A percentile compares a stretch with the other conserved stretches of the same genome.
Evolutionary conservation across 768 basidiomycete genomes (phyloP).

Genomic region (Tulasnella sp.): DNA sequence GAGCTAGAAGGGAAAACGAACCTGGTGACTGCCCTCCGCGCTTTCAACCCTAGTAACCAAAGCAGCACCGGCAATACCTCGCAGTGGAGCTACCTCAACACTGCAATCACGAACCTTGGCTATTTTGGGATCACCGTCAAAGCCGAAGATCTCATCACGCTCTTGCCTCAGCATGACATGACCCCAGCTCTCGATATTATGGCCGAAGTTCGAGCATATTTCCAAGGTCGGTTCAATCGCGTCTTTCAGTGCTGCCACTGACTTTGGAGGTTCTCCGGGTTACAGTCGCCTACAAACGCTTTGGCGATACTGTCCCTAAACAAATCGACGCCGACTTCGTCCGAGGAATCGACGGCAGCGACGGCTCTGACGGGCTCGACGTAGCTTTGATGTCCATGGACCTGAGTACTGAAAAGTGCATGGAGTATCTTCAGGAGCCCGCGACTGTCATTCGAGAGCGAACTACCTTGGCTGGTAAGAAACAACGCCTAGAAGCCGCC

Average conservation of each 20-base stretch:
- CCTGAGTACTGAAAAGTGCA: constrained; percentile 55
- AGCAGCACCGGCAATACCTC: background rate
- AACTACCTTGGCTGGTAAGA: constrained; percentile 46
- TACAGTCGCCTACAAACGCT: constrained; percentile 63
- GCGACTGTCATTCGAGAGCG: constrained; percentile 51
- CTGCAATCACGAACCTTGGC: background rate
- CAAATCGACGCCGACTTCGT: constrained; percentile 62
- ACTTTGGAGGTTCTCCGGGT: background rate
- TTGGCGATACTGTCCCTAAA: constrained; percentile 60
- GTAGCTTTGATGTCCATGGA: constrained; percentile 54
- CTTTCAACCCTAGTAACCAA: background rate
- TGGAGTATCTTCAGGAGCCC: constrained; percentile 57
- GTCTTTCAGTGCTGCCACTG: background rate
- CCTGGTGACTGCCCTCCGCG: background rate
- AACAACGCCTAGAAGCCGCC: background rate
- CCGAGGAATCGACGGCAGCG: constrained; percentile 51
- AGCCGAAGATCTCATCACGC: constrained; percentile 25
- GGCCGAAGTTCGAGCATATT: constrained; percentile 36
- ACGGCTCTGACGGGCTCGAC: constrained; percentile 46
- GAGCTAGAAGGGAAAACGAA: background rate
- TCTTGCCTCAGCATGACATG: constrained; percentile 32
- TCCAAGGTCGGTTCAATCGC: constrained; percentile 29
- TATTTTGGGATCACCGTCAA: constrained; percentile 45
- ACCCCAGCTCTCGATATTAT: constrained; percentile 35
- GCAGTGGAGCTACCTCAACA: background rate